Conservation (phyloP, 495 filamentous ascomycete species). For the Terfezia boudieri region DNA sequence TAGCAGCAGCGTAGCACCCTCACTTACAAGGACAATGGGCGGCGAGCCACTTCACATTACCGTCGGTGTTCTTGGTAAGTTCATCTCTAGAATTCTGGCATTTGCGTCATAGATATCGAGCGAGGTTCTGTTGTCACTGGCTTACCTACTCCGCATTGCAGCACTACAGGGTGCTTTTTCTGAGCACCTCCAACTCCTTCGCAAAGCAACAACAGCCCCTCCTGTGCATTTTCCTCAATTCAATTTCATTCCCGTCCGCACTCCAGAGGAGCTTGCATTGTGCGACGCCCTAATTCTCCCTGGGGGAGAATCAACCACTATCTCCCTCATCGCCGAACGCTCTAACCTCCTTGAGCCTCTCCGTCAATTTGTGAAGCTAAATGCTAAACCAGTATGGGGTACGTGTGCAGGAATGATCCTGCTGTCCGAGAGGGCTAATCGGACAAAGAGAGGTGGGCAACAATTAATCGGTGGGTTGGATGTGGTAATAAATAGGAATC, state of each 20-base stretch:
- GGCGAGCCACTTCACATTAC: too few relatives aligned
- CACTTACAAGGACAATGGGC: too few relatives aligned
- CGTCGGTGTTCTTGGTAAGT: too few relatives aligned
- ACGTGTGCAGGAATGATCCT: slow-evolving; percentile 91
- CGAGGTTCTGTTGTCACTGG: too few relatives aligned
- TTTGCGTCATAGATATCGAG: too few relatives aligned
- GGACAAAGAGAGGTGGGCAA: slow-evolving; percentile 75
- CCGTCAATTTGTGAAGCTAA: slow-evolving; percentile 74
- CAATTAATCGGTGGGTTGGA: slow-evolving; percentile 83
- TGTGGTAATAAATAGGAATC: slow-evolving; percentile 81
- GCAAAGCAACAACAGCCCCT: slow-evolving; percentile 33
- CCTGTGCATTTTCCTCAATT: slow-evolving; percentile 21
- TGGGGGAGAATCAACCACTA: slow-evolving; percentile 85
- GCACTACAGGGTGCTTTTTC: slow-evolving; percentile 85
- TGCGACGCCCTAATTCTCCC: slow-evolving; percentile 80
- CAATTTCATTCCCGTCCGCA: slow-evolving; percentile 61
- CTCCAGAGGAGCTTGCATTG: slow-evolving; percentile 36
- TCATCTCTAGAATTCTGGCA: too few relatives aligned
- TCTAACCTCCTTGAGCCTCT: slow-evolving; percentile 64
- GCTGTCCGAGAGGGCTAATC: slow-evolving; percentile 68
- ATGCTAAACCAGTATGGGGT: slow-evolving; percentile 75
- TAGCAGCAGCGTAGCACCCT: too few relatives aligned
- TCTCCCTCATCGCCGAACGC: slow-evolving; percentile 67
- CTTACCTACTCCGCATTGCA: background rate
- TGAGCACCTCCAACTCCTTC: slow-evolving; percentile 64